Base-by-base conservation (phyloP, 208 protist species). In the Crithidia sp. region DNA sequence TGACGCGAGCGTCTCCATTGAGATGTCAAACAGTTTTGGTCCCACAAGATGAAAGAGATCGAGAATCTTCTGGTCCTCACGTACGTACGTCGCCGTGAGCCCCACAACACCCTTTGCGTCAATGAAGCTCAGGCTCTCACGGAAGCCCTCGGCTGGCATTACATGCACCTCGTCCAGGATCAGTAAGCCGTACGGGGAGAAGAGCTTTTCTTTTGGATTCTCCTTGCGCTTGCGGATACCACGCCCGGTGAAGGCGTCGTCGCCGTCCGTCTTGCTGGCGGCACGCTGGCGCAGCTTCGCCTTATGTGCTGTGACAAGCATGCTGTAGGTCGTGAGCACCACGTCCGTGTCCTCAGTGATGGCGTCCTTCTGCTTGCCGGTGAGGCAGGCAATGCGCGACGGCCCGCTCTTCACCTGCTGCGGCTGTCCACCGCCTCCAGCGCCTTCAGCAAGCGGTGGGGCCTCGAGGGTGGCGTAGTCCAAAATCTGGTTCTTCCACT, bases 1-100 rank as follows among this genome's bases (percentile, higher is more conserved):
- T 50, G 73, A 82, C 47, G 93, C 88, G 7, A 99, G 86, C 63
- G 99, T 96, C 54, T 99, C 95, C 99, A 99, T 99, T 57, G 99
- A 99, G 0, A 99, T 97, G 58, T 99, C 98, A 83, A 98, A 99
- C 45, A 99, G 85, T 79, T 99, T 99, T 13, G 99, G 99, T 3
- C 99, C 99, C 55, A 99, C 99, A 7, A 99, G 88, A 81, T 98
- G 98, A 60, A 99, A 98, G 2, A 99, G 82, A 78, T 99, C 97
- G 13, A 90, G 81, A 65, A 99, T 99, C 66, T 96, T 97, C 50
- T 98, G 87, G 87, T 99, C 99, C 81, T 99, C 99, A 14, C 95
- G 88, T 9, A 97, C 91, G 71, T 96, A 95, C 16, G 96, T 98
- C 28, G 94, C 97, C 10, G 98, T 99, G 8, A 99, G 93, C 40